A percentile compares a stretch with the other conserved stretches of the same genome.
phyloP scores from a whole-genome alignment of 306 rosid genomes.

The Cucurbita argyrosperma region DNA sequence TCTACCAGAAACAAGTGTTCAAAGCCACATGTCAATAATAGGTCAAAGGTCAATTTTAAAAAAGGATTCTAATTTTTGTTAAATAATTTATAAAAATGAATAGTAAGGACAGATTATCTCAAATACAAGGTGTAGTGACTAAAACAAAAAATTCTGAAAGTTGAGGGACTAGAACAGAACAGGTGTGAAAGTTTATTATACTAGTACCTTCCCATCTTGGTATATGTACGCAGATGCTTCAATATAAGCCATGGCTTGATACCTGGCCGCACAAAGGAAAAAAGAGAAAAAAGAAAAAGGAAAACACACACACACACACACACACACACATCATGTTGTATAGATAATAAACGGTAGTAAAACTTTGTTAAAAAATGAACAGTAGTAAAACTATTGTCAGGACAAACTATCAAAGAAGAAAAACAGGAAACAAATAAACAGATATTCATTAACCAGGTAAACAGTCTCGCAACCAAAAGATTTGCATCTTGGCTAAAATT shows the following conservation, averaged over 20 bases:
- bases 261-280: constrained; percentile 37
- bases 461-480: background rate
- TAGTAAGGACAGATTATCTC: background rate
- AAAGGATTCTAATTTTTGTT: background rate
- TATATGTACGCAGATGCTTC: constrained; percentile 96
- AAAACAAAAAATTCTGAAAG: background rate
- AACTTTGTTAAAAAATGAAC: background rate
- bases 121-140: background rate
- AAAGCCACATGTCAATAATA: background rate
- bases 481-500: background rate
- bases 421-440: background rate
- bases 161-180: background rate
- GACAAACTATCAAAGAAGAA: background rate
- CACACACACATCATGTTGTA: background rate
- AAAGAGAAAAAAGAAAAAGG: background rate
- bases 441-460: background rate
- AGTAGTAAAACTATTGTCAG: background rate
- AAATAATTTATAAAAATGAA: background rate
- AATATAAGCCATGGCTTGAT: constrained; percentile 91
- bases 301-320: background rate
- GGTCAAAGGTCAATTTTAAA: background rate
- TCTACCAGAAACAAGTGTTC: background rate
- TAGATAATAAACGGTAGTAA: background rate
- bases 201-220: constrained; percentile 48
- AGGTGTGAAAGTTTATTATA: background rate